A percentile compares a stretch with the other conserved stretches of the same genome.
Conservation (phyloP, 257 asterid genomes). For the Orobanche coerulescens region DNA sequence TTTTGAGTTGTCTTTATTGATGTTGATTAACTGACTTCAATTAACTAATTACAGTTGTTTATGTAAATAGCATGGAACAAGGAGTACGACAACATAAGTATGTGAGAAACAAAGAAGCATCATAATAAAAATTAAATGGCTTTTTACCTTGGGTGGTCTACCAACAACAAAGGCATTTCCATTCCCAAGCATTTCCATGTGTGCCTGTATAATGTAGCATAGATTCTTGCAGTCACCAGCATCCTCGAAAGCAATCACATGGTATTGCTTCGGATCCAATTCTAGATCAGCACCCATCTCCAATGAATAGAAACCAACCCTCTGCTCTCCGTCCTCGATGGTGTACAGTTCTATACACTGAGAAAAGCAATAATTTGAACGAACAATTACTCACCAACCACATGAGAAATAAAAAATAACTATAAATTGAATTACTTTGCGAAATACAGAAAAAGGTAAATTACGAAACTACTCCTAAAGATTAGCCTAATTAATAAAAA, state of each 20-base stretch:
- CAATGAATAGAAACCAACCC: constrained; percentile 79
- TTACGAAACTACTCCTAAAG: neutral
- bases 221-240: constrained; percentile 82
- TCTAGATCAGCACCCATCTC: constrained; percentile 98
- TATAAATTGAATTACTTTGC: neutral
- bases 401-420: neutral
- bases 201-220: constrained; percentile 79
- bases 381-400: constrained; percentile 12
- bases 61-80: neutral
- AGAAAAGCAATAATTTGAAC: constrained; percentile 13
- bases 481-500: neutral
- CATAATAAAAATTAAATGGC: neutral
- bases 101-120: constrained; percentile 14
- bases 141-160: constrained; percentile 79
- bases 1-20: too few species aligned
- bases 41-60: too few species aligned
- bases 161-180: constrained; percentile 87
- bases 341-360: constrained; percentile 91
- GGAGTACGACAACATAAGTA: constrained; percentile 11
- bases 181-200: constrained; percentile 73
- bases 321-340: constrained; percentile 57
- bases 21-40: too few species aligned
- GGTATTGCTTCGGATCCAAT: constrained; percentile 81
- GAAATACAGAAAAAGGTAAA: neutral
- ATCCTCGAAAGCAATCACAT: constrained; percentile 84